A percentile compares a stretch with the other conserved stretches of the same genome.
Evolutionary conservation across 2,329 filamentous ascomycete genomes (phyloP).

Genomic region (Aspergillus carbonarius): DNA sequence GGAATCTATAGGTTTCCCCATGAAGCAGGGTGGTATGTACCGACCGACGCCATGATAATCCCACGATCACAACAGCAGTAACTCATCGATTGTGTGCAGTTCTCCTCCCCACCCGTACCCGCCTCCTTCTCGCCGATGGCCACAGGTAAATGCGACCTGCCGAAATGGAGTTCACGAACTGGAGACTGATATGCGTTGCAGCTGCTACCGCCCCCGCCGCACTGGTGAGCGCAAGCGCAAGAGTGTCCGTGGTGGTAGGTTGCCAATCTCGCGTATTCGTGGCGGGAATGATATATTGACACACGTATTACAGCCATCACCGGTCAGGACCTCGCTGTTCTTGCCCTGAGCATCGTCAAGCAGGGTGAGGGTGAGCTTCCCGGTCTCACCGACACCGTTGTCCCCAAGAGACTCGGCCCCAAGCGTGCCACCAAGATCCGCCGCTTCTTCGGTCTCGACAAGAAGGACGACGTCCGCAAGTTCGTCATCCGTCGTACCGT

Average conservation of each 20-base stretch:
- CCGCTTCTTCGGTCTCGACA: constrained; percentile 99
- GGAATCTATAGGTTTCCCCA: constrained; percentile 71
- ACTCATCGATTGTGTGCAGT: constrained; percentile 47
- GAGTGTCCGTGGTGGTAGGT: constrained; percentile 76
- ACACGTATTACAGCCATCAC: constrained; percentile 70
- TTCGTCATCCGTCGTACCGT: constrained; percentile 99
- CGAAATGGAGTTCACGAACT: background rate
- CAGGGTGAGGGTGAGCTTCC: constrained; percentile 93
- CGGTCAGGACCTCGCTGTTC: constrained; percentile 88
- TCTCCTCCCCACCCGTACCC: constrained; percentile 95
- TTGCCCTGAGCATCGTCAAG: constrained; percentile 95
- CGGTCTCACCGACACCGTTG: constrained; percentile 94
- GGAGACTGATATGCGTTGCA: constrained; percentile 19
- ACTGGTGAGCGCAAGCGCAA: constrained; percentile 99
- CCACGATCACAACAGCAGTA: constrained; percentile 22
- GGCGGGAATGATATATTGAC: constrained; percentile 14
- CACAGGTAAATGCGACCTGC: constrained; percentile 57
- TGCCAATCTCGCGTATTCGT: constrained; percentile 5
- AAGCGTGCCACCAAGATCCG: constrained; percentile 99
- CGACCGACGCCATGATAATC: constrained; percentile 26
- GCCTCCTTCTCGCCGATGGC: constrained; percentile 90
- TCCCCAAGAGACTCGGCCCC: constrained; percentile 98
- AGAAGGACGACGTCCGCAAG: constrained; percentile 99
- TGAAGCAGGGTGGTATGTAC: constrained; percentile 88
- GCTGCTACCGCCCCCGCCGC: constrained; percentile 98